phyloP scores from a whole-genome alignment of 257 asterid species.

The Solanum ossicruentum region DNA sequence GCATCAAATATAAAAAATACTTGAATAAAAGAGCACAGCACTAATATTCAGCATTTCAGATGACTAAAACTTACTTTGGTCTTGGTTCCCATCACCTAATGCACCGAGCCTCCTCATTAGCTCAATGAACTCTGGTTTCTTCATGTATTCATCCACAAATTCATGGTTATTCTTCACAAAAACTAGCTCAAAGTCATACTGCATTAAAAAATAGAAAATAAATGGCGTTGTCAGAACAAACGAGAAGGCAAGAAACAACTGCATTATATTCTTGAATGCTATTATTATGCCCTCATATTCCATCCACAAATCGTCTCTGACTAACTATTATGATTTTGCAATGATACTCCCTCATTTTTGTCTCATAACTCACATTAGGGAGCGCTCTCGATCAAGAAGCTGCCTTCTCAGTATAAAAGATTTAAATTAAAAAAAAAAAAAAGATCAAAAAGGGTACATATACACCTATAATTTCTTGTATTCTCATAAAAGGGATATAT shows the following conservation, averaged over 20 bases:
- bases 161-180: slow-evolving; percentile 67
- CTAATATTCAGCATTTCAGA: not conserved
- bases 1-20: not conserved
- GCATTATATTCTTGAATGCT: not conserved
- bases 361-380: not conserved
- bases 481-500: not conserved
- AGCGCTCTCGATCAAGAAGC: not conserved
- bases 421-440: not conserved
- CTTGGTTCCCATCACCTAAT: slow-evolving; percentile 83
- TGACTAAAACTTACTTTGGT: slow-evolving; percentile 38
- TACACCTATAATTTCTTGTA: not conserved
- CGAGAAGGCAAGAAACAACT: not conserved
- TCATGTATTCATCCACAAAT: slow-evolving; percentile 84
- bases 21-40: not conserved
- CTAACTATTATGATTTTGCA: not conserved
- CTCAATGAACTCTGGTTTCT: slow-evolving; percentile 71
- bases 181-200: slow-evolving; percentile 82
- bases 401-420: not conserved
- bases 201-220: slow-evolving; percentile 6
- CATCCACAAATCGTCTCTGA: not conserved
- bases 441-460: not conserved
- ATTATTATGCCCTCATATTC: not conserved
- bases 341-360: not conserved
- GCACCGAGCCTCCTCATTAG: slow-evolving; percentile 98
- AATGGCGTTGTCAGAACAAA: not conserved